phyloP scores from a whole-genome alignment of 2,329 filamentous ascomycete species.

The Parastagonospora avenae region DNA sequence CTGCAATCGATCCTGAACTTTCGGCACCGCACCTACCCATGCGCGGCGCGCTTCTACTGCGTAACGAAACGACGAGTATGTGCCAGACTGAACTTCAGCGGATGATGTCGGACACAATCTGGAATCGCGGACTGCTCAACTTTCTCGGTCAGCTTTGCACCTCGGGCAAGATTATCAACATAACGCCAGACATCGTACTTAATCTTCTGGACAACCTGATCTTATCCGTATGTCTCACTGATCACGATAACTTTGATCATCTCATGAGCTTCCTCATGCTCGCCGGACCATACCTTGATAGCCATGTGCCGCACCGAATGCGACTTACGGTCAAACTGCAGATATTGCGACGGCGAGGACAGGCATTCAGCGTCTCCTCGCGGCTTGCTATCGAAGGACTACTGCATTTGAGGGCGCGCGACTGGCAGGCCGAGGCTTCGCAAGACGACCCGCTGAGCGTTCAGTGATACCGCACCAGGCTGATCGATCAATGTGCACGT shows the following conservation, averaged over 20 bases:
- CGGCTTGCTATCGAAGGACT: too few relatives aligned
- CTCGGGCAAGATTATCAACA: constrained; percentile 1
- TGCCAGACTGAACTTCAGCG: background rate
- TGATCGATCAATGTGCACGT: too few relatives aligned
- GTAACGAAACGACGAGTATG: background rate
- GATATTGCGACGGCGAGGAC: too few relatives aligned
- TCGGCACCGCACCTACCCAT: background rate
- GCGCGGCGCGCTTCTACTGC: background rate
- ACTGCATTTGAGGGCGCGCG: too few relatives aligned
- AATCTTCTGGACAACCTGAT: constrained; percentile 4
- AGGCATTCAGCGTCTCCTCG: too few relatives aligned
- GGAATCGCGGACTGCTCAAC: constrained; percentile 3
- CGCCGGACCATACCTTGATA: constrained; percentile 5
- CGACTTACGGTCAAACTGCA: too few relatives aligned
- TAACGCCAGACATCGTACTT: background rate
- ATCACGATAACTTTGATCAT: constrained; percentile 2
- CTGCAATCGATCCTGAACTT: background rate
- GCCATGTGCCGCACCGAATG: background rate
- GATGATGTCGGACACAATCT: background rate
- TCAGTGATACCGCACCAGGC: too few relatives aligned
- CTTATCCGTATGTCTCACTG: background rate
- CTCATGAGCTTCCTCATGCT: constrained; percentile 3
- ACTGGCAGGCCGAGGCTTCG: too few relatives aligned
- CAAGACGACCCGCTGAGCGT: too few relatives aligned
- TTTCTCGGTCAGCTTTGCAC: constrained; percentile 6